phyloP scores from a whole-genome alignment of 208 protist species.

The Acanthamoeba divionensis region DNA sequence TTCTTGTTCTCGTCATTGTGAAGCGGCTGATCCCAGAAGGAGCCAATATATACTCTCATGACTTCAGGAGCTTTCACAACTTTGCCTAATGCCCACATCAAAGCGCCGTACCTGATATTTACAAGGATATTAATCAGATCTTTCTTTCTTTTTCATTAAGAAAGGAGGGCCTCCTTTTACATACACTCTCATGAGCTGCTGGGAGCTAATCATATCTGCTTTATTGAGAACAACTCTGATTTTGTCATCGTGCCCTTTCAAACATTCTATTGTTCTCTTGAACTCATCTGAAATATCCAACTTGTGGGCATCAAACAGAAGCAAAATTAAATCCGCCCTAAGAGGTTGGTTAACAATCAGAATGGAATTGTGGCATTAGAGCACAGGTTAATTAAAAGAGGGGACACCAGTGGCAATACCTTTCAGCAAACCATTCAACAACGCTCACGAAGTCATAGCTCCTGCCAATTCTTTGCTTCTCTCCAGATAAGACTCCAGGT shows the following conservation, averaged over 20 bases:
- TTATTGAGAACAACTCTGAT: constrained; percentile 96
- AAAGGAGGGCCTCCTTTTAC: background rate
- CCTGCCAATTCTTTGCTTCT: constrained; percentile 87
- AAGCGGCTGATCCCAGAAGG: constrained; percentile 94
- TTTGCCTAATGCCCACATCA: constrained; percentile 96
- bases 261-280: constrained; percentile 70
- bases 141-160: background rate
- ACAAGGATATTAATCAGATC: too few species aligned
- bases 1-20: constrained; percentile 79
- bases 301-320: constrained; percentile 97
- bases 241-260: constrained; percentile 90
- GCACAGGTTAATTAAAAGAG: constrained; percentile 49
- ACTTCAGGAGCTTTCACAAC: constrained; percentile 93
- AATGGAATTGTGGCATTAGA: constrained; percentile 63
- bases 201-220: constrained; percentile 88
- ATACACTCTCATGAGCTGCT: constrained; percentile 95
- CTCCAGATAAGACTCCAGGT: constrained; percentile 90
- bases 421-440: constrained; percentile 54
- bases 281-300: constrained; percentile 90
- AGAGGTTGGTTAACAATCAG: constrained; percentile 76
- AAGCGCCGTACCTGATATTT: constrained; percentile 81
- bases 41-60: constrained; percentile 93
- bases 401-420: background rate
- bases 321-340: constrained; percentile 91
- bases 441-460: constrained; percentile 75